phyloP scores from a whole-genome alignment of 768 basidiomycete species.

The Suillus clintonianus region DNA sequence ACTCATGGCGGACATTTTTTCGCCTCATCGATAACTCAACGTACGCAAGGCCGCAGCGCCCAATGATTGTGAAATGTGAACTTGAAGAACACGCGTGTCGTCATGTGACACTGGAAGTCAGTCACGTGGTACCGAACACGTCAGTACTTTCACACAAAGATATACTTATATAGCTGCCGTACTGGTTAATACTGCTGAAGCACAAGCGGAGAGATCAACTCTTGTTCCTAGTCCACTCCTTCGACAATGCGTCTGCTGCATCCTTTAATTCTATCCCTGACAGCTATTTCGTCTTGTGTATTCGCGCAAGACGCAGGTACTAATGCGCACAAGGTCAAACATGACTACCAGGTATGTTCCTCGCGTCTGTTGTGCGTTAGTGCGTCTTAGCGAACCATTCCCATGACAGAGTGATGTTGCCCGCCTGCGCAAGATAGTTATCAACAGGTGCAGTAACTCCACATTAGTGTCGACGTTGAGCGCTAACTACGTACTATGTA shows the following conservation, averaged over 20 bases:
- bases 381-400: conserved; percentile 1
- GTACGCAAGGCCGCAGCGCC: too few relatives aligned
- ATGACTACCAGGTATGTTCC: conserved; percentile 66
- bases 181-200: neutral
- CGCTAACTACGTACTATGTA: neutral
- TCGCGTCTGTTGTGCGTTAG: neutral
- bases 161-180: neutral
- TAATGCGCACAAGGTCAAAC: conserved; percentile 52
- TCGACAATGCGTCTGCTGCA: conserved; percentile 59
- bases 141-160: conserved; percentile 34
- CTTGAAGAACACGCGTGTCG: neutral
- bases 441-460: conserved; percentile 65
- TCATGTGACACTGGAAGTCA: conserved; percentile 9
- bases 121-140: conserved; percentile 49
- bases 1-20: too few relatives aligned
- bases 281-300: conserved; percentile 44
- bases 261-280: conserved; percentile 50
- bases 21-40: too few relatives aligned
- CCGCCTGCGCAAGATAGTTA: conserved; percentile 89
- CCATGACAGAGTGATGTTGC: conserved; percentile 81
- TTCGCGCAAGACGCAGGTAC: conserved; percentile 49
- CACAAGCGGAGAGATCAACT: neutral
- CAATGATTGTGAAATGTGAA: too few relatives aligned
- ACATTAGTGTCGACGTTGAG: neutral
- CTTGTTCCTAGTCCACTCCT: neutral